Percentiles rank a stretch among this genome's conserved stretches.
phyloP scores from a whole-genome alignment of 768 basidiomycete species.

The Myochromella boudieri region DNA sequence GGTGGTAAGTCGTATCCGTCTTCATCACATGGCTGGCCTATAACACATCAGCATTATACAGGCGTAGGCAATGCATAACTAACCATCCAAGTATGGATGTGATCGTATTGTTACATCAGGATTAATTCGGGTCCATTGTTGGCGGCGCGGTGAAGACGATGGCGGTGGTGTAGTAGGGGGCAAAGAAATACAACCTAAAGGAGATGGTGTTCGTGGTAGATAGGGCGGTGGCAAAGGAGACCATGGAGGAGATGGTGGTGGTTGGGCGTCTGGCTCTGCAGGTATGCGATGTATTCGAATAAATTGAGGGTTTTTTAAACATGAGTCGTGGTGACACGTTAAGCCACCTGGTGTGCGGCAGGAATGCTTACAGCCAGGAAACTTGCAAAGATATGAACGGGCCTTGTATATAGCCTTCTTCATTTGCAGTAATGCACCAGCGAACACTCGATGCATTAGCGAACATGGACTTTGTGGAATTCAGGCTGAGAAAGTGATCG shows the following conservation, averaged over 20 bases:
- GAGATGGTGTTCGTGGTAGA: background rate
- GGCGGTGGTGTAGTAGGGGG: background rate
- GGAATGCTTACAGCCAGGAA: background rate
- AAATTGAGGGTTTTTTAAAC: background rate
- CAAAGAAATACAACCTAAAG: background rate
- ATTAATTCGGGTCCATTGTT: background rate
- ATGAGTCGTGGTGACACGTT: background rate
- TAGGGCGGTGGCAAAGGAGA: background rate
- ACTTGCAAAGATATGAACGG: background rate
- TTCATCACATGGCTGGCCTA: conserved; percentile 4
- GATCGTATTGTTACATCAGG: background rate
- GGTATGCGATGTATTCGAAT: too few relatives aligned
- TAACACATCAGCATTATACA: background rate
- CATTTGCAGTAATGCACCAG: background rate
- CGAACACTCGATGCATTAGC: background rate
- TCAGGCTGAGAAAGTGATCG: too few relatives aligned
- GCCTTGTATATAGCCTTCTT: background rate
- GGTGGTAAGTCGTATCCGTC: background rate
- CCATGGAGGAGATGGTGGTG: too few relatives aligned
- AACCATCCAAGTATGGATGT: background rate
- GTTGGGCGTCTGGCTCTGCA: too few relatives aligned
- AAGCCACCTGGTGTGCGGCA: background rate
- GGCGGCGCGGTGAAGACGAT: background rate
- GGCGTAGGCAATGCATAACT: background rate
- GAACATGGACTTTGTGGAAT: too few relatives aligned